A percentile compares a stretch with the other conserved stretches of the same genome.
phyloP scores from a whole-genome alignment of 2,329 filamentous ascomycete species.

The Aspergillus sojae region DNA sequence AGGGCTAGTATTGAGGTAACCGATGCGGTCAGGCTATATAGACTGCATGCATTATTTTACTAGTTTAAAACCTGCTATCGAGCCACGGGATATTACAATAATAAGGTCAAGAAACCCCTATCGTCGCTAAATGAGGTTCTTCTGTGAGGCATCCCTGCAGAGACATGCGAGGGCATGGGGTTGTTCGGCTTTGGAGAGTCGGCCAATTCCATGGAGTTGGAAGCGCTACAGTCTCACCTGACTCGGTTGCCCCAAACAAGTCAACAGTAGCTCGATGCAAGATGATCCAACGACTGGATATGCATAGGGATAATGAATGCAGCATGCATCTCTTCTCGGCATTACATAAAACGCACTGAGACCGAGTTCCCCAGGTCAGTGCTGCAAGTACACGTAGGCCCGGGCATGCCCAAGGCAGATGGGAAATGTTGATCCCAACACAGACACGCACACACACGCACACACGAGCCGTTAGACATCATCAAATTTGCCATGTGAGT shows the following conservation, averaged over 20 bases:
- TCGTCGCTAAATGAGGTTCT: background rate
- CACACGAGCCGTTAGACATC: conserved; percentile 3
- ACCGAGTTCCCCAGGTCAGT: background rate
- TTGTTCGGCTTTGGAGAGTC: background rate
- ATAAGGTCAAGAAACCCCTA: background rate
- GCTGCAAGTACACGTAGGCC: conserved; percentile 3
- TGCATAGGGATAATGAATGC: background rate
- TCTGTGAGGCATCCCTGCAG: background rate
- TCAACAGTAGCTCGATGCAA: background rate
- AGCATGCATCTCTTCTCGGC: background rate
- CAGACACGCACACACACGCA: background rate
- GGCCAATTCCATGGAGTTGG: background rate
- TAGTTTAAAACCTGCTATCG: background rate
- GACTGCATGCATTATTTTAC: background rate
- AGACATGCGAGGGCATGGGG: background rate
- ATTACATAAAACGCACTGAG: background rate
- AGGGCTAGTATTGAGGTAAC: background rate
- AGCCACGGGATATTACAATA: background rate
- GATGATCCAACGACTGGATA: background rate
- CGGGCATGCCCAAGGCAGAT: background rate
- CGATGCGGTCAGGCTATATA: background rate
- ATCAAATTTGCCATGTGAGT: conserved; percentile 8
- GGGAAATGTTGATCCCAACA: conserved; percentile 1
- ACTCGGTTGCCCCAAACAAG: background rate
- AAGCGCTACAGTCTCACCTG: background rate